Evolutionary conservation across 2,329 filamentous ascomycete species (phyloP), one percentile per base, ranked within the genome.

Genomic region (Phialophora verrucosa): DNA sequence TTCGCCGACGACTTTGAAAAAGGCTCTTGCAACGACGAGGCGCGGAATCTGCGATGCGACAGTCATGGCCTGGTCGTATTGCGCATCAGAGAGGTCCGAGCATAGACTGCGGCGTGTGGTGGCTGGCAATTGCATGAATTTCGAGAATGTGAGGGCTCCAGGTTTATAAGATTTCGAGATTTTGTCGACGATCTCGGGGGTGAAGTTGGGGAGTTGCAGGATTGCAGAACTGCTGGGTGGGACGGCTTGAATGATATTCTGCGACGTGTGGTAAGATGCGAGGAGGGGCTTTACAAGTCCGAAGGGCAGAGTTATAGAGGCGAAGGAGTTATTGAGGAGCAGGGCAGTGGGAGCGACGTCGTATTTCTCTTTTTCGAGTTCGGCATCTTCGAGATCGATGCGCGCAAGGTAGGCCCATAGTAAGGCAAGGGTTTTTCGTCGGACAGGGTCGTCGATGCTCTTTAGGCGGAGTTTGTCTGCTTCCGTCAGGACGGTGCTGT

Each of bases 1-100:
- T 81, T 99, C 96, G 76, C 95, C 95, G 60, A 92, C 90, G 54
- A 99, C 96, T 84, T 99, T 99, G 88, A 99, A 99, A 81, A 97
- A 99, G 7, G 93, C 92, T 81, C 93, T 96, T 75, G 92, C 92
- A 11, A 99, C 88, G 65, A 91, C 87, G 63, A 99, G 84, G 70
- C 88, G 87, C 1, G 95, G 95, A 31, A 99, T 84, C 79, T 97
- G 92, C 73, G 88, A 88, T 31, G 93, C 93, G 32, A 97, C 90
- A 55, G 81, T 80, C 67, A 97, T 84, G 44, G 90, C 91, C 50
- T 89, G 85, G 70, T 87, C 83, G 79, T 97, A 97, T 77, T 97
- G 88, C 67, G 86, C 79, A 71, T 92, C 89, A 4, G 85, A 89
- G 44, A 99, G 82, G 49, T 83, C 83, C 49, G 83, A 84, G 23